phyloP scores from a whole-genome alignment of 768 basidiomycete genomes.

The Amanita subjunquillea region DNA sequence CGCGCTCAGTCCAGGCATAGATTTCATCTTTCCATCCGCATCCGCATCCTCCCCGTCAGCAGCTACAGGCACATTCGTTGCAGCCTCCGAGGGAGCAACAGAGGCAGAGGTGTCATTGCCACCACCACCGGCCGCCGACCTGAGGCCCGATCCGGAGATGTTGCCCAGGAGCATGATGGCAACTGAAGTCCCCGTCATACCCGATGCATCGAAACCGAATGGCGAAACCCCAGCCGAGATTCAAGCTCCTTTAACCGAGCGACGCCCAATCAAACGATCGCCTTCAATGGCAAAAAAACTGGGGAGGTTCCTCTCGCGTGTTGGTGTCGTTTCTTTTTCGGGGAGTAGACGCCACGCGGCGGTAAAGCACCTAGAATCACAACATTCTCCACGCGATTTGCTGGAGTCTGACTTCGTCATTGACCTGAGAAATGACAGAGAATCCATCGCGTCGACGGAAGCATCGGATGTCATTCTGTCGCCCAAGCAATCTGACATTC shows the following conservation, averaged over 20 bases:
- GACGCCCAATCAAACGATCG: neutral
- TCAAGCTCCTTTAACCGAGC: neutral
- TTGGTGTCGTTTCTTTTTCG: neutral
- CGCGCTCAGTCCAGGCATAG: conserved; percentile 9
- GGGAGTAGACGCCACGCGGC: neutral
- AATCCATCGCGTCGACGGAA: neutral
- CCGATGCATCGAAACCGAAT: too few species aligned
- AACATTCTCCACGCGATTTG: neutral
- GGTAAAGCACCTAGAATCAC: neutral
- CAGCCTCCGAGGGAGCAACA: neutral
- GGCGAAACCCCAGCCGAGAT: too few species aligned
- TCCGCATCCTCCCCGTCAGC: neutral
- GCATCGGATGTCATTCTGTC: neutral
- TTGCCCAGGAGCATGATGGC: too few species aligned
- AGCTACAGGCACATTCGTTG: neutral
- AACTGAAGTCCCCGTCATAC: too few species aligned
- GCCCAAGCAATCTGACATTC: neutral
- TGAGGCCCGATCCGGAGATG: neutral
- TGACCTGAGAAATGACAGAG: neutral
- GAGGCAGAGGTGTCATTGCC: neutral
- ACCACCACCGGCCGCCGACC: neutral
- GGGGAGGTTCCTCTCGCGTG: neutral
- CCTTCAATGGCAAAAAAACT: neutral
- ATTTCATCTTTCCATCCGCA: neutral
- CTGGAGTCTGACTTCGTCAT: neutral